Evolutionary conservation across 176 grass and related monocot species (phyloP), one percentile per base, ranked within the genome.

Genomic region (Oryza australiensis): DNA sequence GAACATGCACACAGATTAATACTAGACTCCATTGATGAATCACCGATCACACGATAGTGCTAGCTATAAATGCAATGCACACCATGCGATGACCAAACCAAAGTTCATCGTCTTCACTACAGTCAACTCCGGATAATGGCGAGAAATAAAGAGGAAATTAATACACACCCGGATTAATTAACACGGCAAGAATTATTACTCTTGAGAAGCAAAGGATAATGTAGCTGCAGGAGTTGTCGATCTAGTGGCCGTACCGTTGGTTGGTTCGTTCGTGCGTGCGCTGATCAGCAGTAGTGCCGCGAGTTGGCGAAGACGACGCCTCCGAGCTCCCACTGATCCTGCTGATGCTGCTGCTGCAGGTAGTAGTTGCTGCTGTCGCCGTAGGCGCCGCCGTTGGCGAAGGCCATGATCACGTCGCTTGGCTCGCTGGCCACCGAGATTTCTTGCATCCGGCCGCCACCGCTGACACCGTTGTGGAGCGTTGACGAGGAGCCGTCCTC

Each of bases 281-380:
- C 0, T 59, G 55, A 60, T 60, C 55, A 60, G 53, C 81, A 86
- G 75, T 75, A 85, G 83, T 62, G 86, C 41, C 80, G 77, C 37
- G 85, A 62, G 73, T 82, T 86, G 40, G 77, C 12, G 72, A 89
- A 87, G 40, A 89, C 80, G 34, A 76, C 76, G 81, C 84, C 84
- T 23, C 87, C 89, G 16, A 90, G 82, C 59, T 92, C 92, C 92
- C 89, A 94, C 74, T 92, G 91, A 32, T 90, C 87, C 71, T 89
- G 86, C 67, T 51, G 91, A 20, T 90, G 87, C 66, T 87, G 86
- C 72, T 63, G 76, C 71, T 87, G 86, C 67, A 53, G 76, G 68
- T 48, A 82, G 73, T 79, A 70, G 84, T 26, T 41, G 73, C 80
- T 66, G 37, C 59, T 13, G 74, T 75, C 70, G 48, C 20, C 69